Evolutionary conservation across 768 basidiomycete species (phyloP).

Genomic region (Tricholoma bakamatsutake): DNA sequence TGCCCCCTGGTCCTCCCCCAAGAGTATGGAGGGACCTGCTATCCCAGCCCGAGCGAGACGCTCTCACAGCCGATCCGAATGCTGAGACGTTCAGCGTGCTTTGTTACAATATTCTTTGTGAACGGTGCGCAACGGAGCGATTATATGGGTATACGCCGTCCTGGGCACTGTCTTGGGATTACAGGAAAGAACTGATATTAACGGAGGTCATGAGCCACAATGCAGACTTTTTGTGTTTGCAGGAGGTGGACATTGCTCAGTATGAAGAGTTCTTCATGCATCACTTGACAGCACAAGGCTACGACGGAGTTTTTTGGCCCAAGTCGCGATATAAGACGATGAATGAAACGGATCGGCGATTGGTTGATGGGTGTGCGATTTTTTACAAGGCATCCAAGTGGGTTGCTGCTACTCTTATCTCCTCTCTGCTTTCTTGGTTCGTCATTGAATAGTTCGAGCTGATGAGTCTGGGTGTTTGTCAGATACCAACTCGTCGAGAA

Average conservation of each 20-base stretch:
- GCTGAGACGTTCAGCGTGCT: conserved; percentile 77
- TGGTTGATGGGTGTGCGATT: conserved; percentile 94
- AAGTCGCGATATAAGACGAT: conserved; percentile 93
- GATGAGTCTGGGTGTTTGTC: conserved; percentile 5
- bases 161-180: conserved; percentile 96
- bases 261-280: conserved; percentile 89
- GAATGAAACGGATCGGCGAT: conserved; percentile 76
- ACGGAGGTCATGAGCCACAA: conserved; percentile 77
- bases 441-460: conserved; percentile 5
- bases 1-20: conserved; percentile 73
- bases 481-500: conserved; percentile 94
- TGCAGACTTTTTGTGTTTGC: conserved; percentile 89
- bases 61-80: conserved; percentile 52
- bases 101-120: conserved; percentile 93
- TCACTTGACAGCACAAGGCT: conserved; percentile 66
- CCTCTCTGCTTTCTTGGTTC: conserved; percentile 2
- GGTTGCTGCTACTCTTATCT: conserved; percentile 25
- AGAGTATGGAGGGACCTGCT: conserved; percentile 71
- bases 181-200: conserved; percentile 83
- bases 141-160: conserved; percentile 95
- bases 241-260: conserved; percentile 90
- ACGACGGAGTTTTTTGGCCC: conserved; percentile 88
- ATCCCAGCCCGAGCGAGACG: conserved; percentile 52
- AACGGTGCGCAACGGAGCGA: conserved; percentile 80
- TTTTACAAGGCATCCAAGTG: conserved; percentile 91